Evolutionary conservation across 2,329 filamentous ascomycete genomes (phyloP), one percentile per base, ranked within the genome.

Genomic region (Fusarium odoratissimum): DNA sequence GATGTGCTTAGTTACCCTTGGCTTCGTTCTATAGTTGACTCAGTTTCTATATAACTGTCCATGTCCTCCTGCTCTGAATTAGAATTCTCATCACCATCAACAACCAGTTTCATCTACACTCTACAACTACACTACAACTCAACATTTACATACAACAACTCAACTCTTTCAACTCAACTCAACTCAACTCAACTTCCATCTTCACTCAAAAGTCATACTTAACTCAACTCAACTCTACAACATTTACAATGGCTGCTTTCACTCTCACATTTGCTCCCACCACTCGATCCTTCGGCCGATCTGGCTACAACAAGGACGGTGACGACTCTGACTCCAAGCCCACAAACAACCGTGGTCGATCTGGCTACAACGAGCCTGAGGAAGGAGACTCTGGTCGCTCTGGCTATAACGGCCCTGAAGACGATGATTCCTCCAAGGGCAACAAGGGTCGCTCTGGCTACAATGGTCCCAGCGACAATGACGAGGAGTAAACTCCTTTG

Each of bases 371-470:
- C 78, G 79, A 81, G 68, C 80, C 81, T 71, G 77, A 78, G 66
- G 74, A 68, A 64, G 79, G 73, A 74, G 78, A 82, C 77, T 79
- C 80, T 56, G 84, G 84, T 75, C 83, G 83, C 73, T 81, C 79
- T 56, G 82, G 83, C 61, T 84, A 84, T 79, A 84, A 84, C 74
- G 78, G 77, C 67, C 74, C 75, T 52, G 79, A 75, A 79, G 72
- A 75, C 21, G 72, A 75, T 42, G 67, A 73, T 66, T 69, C 77
- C 58, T 74, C 66, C 38, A 51, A 80, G 77, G 77, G 80, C 77
- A 79, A 82, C 81, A 79, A 79, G 69, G 82, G 82, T 75, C 83
- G 80, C 78, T 83, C 80, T 60, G 82, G 83, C 62, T 85, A 85
- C 80, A 84, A 84, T 77, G 79, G 81, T 63, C 80, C 80, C 73